Conservation (phyloP, 108 stramenopile genomes). For the Cyclotella atomus region DNA sequence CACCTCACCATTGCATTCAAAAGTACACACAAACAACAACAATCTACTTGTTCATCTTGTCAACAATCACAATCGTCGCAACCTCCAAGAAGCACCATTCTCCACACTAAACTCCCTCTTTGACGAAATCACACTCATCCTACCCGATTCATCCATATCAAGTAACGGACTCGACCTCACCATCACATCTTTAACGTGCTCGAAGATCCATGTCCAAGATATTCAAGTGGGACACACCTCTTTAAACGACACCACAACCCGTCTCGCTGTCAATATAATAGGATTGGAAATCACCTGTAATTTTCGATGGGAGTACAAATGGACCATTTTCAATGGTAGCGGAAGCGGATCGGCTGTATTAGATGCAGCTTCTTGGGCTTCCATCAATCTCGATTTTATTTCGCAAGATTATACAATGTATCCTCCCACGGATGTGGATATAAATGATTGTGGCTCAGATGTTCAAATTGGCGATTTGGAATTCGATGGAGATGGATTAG, state of each 20-base stretch:
- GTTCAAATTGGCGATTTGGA: constrained; percentile 58
- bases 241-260: constrained; percentile 12
- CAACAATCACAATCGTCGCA: constrained; percentile 7
- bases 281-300: constrained; percentile 39
- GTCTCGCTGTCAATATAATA: constrained; percentile 7
- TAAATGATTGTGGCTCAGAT: constrained; percentile 47
- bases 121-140: constrained; percentile 28
- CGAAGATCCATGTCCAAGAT: constrained; percentile 18
- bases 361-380: constrained; percentile 30
- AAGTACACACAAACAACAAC: no score
- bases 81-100: constrained; percentile 26
- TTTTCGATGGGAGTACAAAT: constrained; percentile 45
- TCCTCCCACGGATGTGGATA: constrained; percentile 48
- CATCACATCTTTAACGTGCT: constrained; percentile 38
- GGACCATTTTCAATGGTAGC: constrained; percentile 46
- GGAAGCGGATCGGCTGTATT: constrained; percentile 18
- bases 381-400: constrained; percentile 42
- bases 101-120: constrained; percentile 40
- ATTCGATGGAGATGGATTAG: constrained; percentile 59
- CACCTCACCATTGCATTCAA: neutral
- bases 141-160: constrained; percentile 43
- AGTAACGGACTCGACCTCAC: constrained; percentile 35
- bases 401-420: constrained; percentile 39
- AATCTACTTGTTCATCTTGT: no score
- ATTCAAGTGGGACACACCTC: constrained; percentile 23